Percentiles rank a stretch among this genome's conserved stretches.
These are phyloP conservation scores for Coprinopsis strossmayeri DNA, from an alignment of 768 basidiomycete species.

Conservation along the genomic window DNA sequence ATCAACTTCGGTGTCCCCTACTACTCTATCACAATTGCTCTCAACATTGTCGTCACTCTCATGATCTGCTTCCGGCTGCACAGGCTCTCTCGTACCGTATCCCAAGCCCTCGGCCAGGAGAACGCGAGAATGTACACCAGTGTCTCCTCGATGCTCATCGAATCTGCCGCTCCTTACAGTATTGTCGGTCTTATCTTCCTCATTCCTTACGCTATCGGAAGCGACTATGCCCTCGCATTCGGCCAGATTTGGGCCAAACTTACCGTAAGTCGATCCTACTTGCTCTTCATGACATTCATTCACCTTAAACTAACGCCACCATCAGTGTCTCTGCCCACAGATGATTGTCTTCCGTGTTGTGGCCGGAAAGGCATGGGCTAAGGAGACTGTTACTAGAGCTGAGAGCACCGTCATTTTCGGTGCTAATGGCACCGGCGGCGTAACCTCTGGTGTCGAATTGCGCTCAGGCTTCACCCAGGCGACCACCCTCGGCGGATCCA, in stretches of 20 bases:
- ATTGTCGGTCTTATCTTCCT: conserved; percentile 31
- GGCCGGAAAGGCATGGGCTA: conserved; percentile 9
- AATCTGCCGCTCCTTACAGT: conserved; percentile 34
- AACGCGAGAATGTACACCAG: conserved; percentile 30
- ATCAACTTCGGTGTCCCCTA: conserved; percentile 34
- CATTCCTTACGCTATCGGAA: conserved; percentile 29
- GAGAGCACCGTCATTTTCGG: conserved; percentile 9
- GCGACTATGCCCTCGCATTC: conserved; percentile 27
- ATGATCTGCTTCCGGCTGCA: conserved; percentile 33
- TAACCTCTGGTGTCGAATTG: neutral
- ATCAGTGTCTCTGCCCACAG: conserved; percentile 12
- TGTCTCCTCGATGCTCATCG: conserved; percentile 29
- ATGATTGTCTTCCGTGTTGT: conserved; percentile 12
- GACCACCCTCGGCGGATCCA: neutral
- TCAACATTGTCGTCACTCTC: conserved; percentile 36
- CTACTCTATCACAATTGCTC: conserved; percentile 31
- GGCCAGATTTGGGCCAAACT: conserved; percentile 37
- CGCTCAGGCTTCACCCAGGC: neutral
- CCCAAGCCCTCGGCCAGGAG: conserved; percentile 21
- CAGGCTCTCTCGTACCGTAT: conserved; percentile 21
- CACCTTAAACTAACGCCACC: neutral
- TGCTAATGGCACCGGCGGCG: neutral
- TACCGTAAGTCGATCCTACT: conserved; percentile 22
- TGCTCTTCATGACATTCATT: neutral
- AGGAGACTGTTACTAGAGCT: conserved; percentile 10